Base-by-base conservation (phyloP, 2,329 filamentous ascomycete genomes). In the Pezizomycotina sp. region DNA sequence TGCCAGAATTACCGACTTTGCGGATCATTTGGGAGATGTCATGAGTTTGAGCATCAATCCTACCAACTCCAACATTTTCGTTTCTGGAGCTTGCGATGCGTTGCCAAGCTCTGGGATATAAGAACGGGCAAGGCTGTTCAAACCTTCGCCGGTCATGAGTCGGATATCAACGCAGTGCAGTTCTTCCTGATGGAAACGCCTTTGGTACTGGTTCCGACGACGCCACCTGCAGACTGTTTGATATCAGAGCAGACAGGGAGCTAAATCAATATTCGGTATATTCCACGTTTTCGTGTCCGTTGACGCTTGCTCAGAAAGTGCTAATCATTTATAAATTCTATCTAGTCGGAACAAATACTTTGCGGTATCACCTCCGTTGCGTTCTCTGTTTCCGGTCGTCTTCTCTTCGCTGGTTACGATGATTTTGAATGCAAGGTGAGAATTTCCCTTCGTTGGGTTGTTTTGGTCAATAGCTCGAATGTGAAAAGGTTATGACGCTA, bases 41-140 rank as follows among this genome's bases (percentile, higher is more conserved):
- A 98, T 98, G 89, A 95, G 86, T 66, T 83, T 95, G 63, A 95
- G 86, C 69, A 80, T 98, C 60, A 95, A 98, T 64, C 89, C 89
- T 1, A 92, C 91, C 46, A 93, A 95, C 64, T 84, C 92, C 62
- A 95, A 95, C 62, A 89, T 92, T 47, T 98, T 98, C 58, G 89
- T 95, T 47, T 95, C 89, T n/a, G 89, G 89, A 58, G 89, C 89
- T 52, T 98, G 89, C 61, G 89, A 98, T 59, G 84, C 86, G 10
- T 98, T 95, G 89, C 89, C 40, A 98, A 98, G 63, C 65, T 98
- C 38, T 98, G 89, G 89, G 89, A 98, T 64, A 92, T 95, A 51
- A 80, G 89, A 56, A 84, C 89, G 49, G 86, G 91, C 55, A 93
- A 93, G 68, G 91, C 89, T 49, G 84, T 92, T 34, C 89, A 98